Evolutionary conservation across 345 rosid genomes (phyloP).

Genomic region (Acer campestre): DNA sequence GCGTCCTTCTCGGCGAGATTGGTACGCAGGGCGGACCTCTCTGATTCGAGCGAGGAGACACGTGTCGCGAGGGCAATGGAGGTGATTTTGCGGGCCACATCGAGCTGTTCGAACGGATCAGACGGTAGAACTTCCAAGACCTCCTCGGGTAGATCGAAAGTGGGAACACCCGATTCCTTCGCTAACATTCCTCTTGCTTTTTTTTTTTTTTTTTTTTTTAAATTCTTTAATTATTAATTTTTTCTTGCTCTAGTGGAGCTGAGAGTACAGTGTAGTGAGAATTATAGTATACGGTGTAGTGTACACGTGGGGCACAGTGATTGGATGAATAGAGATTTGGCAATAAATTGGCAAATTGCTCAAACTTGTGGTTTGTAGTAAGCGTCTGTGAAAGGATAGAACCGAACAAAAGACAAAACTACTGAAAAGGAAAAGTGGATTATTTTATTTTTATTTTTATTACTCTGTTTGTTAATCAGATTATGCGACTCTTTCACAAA

Average conservation of each 20-base stretch:
- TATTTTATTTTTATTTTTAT: no score
- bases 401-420: neutral
- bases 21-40: slow-evolving; percentile 57
- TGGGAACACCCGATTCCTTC: slow-evolving; percentile 40
- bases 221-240: neutral
- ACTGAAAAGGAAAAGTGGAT: neutral
- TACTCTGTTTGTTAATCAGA: no score
- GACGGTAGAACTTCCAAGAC: slow-evolving; percentile 70
- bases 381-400: slow-evolving; percentile 25
- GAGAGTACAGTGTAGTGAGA: neutral
- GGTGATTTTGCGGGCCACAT: slow-evolving; percentile 96
- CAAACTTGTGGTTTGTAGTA: neutral
- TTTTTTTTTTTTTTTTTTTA: slow-evolving; percentile 11
- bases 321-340: neutral
- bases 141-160: slow-evolving; percentile 84
- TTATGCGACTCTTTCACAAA: no score
- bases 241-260: neutral
- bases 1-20: slow-evolving; percentile 66
- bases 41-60: slow-evolving; percentile 81
- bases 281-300: neutral
- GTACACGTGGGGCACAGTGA: neutral
- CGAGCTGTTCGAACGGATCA: slow-evolving; percentile 94
- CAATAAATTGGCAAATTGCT: neutral
- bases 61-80: slow-evolving; percentile 91
- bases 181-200: slow-evolving; percentile 34